phyloP scores from a whole-genome alignment of 108 stramenopile species.

The Thalassiosira profunda region DNA sequence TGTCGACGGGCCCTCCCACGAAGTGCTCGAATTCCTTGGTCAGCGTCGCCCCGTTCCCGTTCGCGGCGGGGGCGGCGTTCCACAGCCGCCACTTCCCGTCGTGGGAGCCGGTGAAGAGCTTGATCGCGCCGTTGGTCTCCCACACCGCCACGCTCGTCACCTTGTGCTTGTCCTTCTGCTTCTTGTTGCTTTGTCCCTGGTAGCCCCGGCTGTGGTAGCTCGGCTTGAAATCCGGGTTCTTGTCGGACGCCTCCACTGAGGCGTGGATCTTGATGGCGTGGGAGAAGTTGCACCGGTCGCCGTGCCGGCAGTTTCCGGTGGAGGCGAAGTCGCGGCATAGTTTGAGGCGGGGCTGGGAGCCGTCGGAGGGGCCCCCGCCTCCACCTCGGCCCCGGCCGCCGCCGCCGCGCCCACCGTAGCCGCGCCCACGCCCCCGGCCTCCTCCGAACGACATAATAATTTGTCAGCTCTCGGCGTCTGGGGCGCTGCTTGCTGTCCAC shows the following conservation, averaged over 20 bases:
- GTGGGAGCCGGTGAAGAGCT: conserved; percentile 83
- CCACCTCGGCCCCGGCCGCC: conserved; percentile 47
- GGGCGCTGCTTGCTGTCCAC: too few species aligned
- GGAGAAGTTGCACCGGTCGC: conserved; percentile 60
- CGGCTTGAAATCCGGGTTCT: conserved; percentile 34
- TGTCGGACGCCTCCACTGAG: conserved; percentile 61
- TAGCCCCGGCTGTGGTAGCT: conserved; percentile 24
- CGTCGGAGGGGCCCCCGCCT: conserved; percentile 7
- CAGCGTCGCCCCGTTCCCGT: conserved; percentile 43
- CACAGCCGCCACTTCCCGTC: conserved; percentile 92
- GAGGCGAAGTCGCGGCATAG: conserved; percentile 68
- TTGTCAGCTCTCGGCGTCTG: too few species aligned
- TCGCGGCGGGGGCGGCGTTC: conserved; percentile 49
- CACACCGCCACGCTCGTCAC: conserved; percentile 79
- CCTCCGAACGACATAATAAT: too few species aligned
- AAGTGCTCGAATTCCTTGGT: conserved; percentile 80
- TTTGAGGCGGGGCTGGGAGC: conserved; percentile 34
- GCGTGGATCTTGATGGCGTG: conserved; percentile 76
- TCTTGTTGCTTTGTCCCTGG: conserved; percentile 5
- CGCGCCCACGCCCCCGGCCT: too few species aligned
- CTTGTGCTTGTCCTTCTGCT: conserved; percentile 40
- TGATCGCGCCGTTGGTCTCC: conserved; percentile 74
- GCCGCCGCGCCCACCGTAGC: too few species aligned
- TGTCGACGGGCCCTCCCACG: conserved; percentile 80
- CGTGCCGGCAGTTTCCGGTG: conserved; percentile 59